phyloP scores from a whole-genome alignment of 2,329 filamentous ascomycete species.

The Metarhizium guizhouense region DNA sequence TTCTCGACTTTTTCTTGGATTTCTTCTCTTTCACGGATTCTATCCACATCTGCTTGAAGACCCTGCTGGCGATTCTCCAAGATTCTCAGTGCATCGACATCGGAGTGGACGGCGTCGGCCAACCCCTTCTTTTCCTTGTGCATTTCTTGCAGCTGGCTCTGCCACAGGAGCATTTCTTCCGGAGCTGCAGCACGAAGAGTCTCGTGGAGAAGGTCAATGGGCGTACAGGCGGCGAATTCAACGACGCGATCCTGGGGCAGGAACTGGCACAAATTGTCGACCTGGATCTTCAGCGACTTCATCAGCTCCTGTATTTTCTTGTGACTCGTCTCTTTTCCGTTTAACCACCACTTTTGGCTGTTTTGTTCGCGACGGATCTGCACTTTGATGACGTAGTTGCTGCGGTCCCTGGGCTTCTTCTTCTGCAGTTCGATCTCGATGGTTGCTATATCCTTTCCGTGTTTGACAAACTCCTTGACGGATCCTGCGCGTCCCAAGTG shows the following conservation, averaged over 20 bases:
- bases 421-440: slow-evolving; percentile 88
- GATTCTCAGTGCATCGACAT: slow-evolving; percentile 54
- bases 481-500: slow-evolving; percentile 80
- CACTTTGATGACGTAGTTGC: slow-evolving; percentile 67
- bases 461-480: slow-evolving; percentile 86
- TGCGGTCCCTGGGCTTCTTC: slow-evolving; percentile 43
- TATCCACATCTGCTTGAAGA: slow-evolving; percentile 74
- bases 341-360: slow-evolving; percentile 67
- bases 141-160: slow-evolving; percentile 62
- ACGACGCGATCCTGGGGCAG: slow-evolving; percentile 92
- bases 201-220: slow-evolving; percentile 72
- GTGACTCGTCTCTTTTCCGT: slow-evolving; percentile 53
- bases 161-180: slow-evolving; percentile 69
- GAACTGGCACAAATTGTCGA: slow-evolving; percentile 97
- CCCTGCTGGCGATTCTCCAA: slow-evolving; percentile 65
- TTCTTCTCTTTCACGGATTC: slow-evolving; percentile 65
- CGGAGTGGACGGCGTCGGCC: slow-evolving; percentile 46
- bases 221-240: slow-evolving; percentile 79
- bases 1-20: slow-evolving; percentile 56
- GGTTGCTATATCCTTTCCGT: slow-evolving; percentile 65
- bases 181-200: slow-evolving; percentile 85
- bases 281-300: slow-evolving; percentile 73
- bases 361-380: slow-evolving; percentile 77
- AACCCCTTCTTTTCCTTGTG: slow-evolving; percentile 59
- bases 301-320: slow-evolving; percentile 61